Base-by-base conservation (phyloP, 2,329 filamentous ascomycete genomes). In the Cladosporium sp. region DNA sequence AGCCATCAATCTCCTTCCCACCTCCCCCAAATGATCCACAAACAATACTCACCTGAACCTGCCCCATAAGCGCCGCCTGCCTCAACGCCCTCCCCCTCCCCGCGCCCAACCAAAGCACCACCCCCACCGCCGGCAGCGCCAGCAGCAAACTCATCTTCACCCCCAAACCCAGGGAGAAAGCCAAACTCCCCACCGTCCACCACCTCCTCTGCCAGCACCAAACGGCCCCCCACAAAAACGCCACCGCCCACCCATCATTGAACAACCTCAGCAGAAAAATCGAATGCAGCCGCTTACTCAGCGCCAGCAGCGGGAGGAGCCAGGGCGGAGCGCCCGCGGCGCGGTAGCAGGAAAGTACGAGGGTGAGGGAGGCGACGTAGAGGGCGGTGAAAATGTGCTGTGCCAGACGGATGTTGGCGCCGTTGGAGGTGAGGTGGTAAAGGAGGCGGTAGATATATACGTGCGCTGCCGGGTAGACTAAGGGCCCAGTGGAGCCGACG, bases 91-190 rank as follows among this genome's bases (percentile, higher is more conserved):
- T 76, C 47, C 73, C 66, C 50, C 88, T 77, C 0, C 89, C 89
- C 51, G 84, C 72, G 12, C 83, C 86, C 47, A 95, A 80, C 54
- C 95, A 82, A 30, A 95, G 76, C 29, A 95, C 73, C 7, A 89
- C 69, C 1, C 82, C 89, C 45, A 97, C 78, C 1, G 89, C 90
- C 1, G 93, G 93, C 37, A 95, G 79, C 7, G 84, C 81, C 36
- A 99, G 77, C 37, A 99, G 76, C 43, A 96, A 69, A 12, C 88
- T 89, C 93, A 99, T 99, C 73, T 99, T 99, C 61, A 93, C 82
- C n/a, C 88, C 90, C 11, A 99, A 71, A 1, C 89, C 92, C 62
- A 83, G 78, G 44, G 85, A 86, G 73, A 88, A 97, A 43, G 83
- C 73, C 13, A 89, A 66, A 43, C 83, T 84, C 6, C 85, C 93